Percentiles rank a stretch among this genome's conserved stretches.
Evolutionary conservation across 371 early-diverging fungal genomes (phyloP).

Genomic region (Batrachochytrium dendrobatidis): DNA sequence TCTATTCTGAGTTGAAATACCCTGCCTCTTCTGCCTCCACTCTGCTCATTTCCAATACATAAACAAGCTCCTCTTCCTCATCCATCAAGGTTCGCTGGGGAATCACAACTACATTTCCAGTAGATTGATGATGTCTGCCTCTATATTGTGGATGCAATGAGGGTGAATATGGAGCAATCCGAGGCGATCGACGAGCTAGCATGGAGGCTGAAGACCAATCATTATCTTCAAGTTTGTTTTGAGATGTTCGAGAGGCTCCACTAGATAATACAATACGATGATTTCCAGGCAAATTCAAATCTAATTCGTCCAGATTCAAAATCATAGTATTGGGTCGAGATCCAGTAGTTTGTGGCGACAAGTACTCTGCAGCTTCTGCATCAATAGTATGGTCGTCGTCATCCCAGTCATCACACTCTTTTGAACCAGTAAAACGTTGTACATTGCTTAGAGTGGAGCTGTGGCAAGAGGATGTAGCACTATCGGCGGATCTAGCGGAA

Average conservation of each 20-base stretch:
- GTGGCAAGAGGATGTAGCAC: neutral
- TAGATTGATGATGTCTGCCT: neutral
- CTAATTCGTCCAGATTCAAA: neutral
- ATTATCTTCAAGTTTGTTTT: conserved; percentile 6
- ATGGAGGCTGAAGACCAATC: conserved; percentile 5
- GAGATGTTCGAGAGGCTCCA: neutral
- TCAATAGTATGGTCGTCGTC: conserved; percentile 8
- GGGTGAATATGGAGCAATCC: neutral
- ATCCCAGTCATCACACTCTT: conserved; percentile 17
- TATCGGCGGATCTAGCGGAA: neutral
- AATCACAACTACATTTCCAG: conserved; percentile 12
- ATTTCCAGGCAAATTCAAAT: neutral
- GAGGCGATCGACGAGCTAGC: neutral
- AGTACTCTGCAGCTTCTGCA: neutral
- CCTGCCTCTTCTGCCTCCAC: no score
- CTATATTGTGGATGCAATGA: neutral
- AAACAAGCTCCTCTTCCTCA: conserved; percentile 28
- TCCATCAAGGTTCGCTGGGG: conserved; percentile 4
- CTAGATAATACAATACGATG: neutral
- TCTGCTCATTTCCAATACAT: conserved; percentile 28
- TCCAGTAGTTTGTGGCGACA: conserved; percentile 1
- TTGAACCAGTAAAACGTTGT: neutral
- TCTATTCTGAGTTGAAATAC: no score
- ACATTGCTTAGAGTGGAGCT: neutral
- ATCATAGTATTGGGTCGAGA: conserved; percentile 4